These are phyloP conservation scores for Pulchroboletus neoregius DNA, from an alignment of 1,284 basidiomycete species.

Conservation along the genomic window DNA sequence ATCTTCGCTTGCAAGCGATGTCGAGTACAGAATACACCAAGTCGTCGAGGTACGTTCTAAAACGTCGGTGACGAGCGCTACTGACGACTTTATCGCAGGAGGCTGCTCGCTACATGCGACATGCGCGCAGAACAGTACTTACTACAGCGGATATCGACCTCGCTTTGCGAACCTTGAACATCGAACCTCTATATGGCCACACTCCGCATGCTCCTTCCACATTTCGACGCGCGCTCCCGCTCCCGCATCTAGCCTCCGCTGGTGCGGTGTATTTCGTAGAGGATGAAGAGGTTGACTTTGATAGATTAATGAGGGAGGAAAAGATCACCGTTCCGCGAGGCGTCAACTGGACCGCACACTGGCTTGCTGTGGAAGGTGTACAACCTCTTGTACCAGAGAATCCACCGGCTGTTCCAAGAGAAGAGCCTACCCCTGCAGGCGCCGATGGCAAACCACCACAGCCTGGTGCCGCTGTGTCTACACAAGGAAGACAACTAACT, in stretches of 20 bases:
- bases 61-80: neutral
- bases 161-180: slow-evolving; percentile 90
- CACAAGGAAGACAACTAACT: slow-evolving; percentile 39
- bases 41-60: slow-evolving; percentile 69
- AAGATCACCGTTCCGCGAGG: slow-evolving; percentile 75
- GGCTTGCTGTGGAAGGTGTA: slow-evolving; percentile 97
- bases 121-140: slow-evolving; percentile 84
- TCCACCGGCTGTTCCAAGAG: slow-evolving; percentile 74
- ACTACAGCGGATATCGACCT: slow-evolving; percentile 90
- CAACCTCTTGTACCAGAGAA: slow-evolving; percentile 97
- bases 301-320: slow-evolving; percentile 80
- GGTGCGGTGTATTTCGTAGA: slow-evolving; percentile 87
- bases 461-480: slow-evolving; percentile 17
- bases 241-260: slow-evolving; percentile 53
- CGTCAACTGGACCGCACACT: slow-evolving; percentile 86
- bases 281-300: slow-evolving; percentile 98
- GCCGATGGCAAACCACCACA: slow-evolving; percentile 34
- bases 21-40: slow-evolving; percentile 95
- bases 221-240: slow-evolving; percentile 72
- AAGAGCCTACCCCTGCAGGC: slow-evolving; percentile 37
- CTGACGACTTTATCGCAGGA: slow-evolving; percentile 50
- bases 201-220: slow-evolving; percentile 63
- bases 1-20: slow-evolving; percentile 87
- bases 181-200: slow-evolving; percentile 88
- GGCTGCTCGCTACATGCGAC: slow-evolving; percentile 95